Conservation (phyloP, 441 rosid species). For the Arabidopsis hybrid region DNA sequence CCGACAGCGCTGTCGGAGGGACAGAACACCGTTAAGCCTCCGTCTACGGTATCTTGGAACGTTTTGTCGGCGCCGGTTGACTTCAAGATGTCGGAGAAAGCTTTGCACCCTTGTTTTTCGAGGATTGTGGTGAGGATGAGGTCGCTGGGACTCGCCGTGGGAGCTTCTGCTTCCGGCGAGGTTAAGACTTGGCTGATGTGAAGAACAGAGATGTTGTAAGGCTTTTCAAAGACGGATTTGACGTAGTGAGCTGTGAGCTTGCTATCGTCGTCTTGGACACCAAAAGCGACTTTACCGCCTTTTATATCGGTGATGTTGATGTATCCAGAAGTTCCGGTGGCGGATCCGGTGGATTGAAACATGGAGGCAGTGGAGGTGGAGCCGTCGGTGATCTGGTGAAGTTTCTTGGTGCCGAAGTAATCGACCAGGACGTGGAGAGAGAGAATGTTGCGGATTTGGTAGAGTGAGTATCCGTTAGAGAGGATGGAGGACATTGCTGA, state of each 20-base stretch:
- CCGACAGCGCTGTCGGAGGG: conserved; percentile 56
- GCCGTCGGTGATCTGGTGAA: conserved; percentile 87
- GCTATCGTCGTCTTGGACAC: conserved; percentile 68
- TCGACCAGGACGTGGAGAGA: conserved; percentile 89
- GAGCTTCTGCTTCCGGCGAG: conserved; percentile 73
- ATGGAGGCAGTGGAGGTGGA: conserved; percentile 84
- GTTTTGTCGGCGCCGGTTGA: conserved; percentile 59
- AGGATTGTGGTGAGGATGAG: conserved; percentile 57
- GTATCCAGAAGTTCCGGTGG: conserved; percentile 84
- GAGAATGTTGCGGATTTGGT: conserved; percentile 82
- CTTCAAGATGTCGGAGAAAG: conserved; percentile 58
- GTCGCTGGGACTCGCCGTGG: conserved; percentile 61
- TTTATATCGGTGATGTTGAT: conserved; percentile 82
- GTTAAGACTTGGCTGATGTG: conserved; percentile 66
- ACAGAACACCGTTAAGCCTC: conserved; percentile 74
- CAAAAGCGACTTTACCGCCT: conserved; percentile 93
- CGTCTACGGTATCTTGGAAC: conserved; percentile 62
- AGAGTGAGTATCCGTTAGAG: conserved; percentile 66
- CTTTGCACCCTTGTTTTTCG: conserved; percentile 70
- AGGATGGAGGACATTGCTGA: conserved; percentile 73
- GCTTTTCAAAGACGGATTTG: conserved; percentile 74
- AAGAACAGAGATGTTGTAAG: conserved; percentile 86
- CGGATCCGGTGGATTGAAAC: conserved; percentile 91
- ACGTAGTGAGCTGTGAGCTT: conserved; percentile 62
- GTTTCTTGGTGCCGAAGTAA: conserved; percentile 89